These are phyloP conservation scores for Carex scoparia DNA, from an alignment of 176 grass and related monocot species.

Conservation along the genomic window DNA sequence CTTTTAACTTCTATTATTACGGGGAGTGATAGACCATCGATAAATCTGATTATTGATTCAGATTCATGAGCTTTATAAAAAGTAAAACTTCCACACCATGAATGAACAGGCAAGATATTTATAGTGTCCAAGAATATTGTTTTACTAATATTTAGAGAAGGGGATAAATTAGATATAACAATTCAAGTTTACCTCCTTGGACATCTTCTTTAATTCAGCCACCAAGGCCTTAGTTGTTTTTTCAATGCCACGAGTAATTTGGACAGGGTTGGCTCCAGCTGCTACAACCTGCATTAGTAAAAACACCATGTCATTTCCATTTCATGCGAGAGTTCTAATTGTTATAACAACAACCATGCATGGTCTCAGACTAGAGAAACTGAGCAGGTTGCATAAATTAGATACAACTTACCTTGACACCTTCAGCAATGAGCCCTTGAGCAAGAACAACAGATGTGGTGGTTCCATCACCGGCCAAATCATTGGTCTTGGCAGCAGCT, in stretches of 20 bases:
- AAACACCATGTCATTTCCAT: background rate
- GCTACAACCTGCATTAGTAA: conserved; percentile 66
- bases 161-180: background rate
- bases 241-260: conserved; percentile 93
- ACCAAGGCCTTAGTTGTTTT: conserved; percentile 89
- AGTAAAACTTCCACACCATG: background rate
- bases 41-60: background rate
- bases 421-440: conserved; percentile 92
- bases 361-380: background rate
- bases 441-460: conserved; percentile 98
- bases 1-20: background rate
- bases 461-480: conserved; percentile 88
- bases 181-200: conserved; percentile 64
- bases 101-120: background rate
- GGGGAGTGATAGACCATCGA: background rate
- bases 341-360: background rate
- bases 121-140: background rate
- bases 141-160: background rate
- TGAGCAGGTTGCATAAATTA: background rate
- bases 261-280: conserved; percentile 93
- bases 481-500: conserved; percentile 95
- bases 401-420: conserved; percentile 58
- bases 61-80: background rate
- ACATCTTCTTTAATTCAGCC: conserved; percentile 60
- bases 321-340: background rate